Conservation (phyloP, 2,329 filamentous ascomycete species). For the Sporothrix schenckii region DNA sequence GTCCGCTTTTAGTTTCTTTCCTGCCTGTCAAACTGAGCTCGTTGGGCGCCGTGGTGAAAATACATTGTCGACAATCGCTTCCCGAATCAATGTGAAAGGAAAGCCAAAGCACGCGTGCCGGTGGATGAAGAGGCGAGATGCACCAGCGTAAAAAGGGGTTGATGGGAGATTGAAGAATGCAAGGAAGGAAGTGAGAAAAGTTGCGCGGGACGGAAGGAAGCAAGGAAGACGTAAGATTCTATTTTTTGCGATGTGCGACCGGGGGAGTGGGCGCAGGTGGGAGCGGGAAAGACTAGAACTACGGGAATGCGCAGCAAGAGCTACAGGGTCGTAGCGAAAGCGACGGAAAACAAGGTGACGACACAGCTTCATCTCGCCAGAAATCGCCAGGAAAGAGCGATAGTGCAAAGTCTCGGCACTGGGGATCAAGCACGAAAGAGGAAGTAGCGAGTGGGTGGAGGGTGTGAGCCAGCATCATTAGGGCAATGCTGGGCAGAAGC, state of each 20-base stretch:
- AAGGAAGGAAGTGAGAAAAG: neutral
- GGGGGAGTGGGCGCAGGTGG: conserved; percentile 17
- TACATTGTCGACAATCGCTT: conserved; percentile 22
- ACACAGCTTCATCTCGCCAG: neutral
- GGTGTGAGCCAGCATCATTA: neutral
- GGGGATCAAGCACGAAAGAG: neutral
- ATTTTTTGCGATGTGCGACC: conserved; percentile 24
- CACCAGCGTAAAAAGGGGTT: neutral
- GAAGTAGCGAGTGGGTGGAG: neutral
- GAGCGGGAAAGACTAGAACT: conserved; percentile 24
- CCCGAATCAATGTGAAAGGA: neutral
- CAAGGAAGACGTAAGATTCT: conserved; percentile 18
- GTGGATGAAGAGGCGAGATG: neutral
- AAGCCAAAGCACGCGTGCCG: neutral
- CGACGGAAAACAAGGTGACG: conserved; percentile 12
- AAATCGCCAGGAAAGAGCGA: conserved; percentile 3
- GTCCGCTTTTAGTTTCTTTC: neutral
- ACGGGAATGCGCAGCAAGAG: conserved; percentile 15
- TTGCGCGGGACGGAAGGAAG: conserved; percentile 14
- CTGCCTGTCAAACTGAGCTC: conserved; percentile 23
- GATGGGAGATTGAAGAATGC: neutral
- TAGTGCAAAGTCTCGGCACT: neutral
- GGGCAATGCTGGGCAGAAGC: neutral
- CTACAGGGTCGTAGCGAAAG: neutral
- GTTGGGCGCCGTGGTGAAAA: conserved; percentile 19